phyloP scores from a whole-genome alignment of 345 rosid species.

The Citrus sinensis region DNA sequence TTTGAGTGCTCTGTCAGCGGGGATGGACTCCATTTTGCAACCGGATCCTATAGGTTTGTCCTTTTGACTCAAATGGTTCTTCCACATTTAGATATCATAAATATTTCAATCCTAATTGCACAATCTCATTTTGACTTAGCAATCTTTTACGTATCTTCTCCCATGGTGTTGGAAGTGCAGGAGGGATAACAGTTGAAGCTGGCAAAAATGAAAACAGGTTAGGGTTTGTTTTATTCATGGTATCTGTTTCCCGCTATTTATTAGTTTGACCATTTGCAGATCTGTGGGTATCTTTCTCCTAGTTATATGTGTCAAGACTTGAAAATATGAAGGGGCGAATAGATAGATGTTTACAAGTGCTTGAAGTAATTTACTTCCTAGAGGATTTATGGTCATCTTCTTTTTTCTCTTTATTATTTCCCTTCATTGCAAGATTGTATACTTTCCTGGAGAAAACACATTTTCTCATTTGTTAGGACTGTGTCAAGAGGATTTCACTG shows the following conservation, averaged over 20 bases:
- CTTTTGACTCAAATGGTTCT: slow-evolving; percentile 5
- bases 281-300: neutral
- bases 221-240: neutral
- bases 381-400: neutral
- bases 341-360: neutral
- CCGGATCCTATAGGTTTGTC: slow-evolving; percentile 67
- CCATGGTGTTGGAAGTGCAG: slow-evolving; percentile 38
- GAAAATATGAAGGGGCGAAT: neutral
- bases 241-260: neutral
- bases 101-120: slow-evolving; percentile 14
- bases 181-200: slow-evolving; percentile 47
- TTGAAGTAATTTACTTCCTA: neutral
- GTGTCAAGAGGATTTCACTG: neutral
- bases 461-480: neutral
- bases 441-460: neutral
- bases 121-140: slow-evolving; percentile 27
- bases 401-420: neutral
- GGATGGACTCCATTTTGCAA: slow-evolving; percentile 56
- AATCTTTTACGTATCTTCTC: slow-evolving; percentile 58
- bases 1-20: slow-evolving; percentile 66
- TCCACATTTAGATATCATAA: slow-evolving; percentile 1
- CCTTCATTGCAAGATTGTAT: neutral
- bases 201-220: slow-evolving; percentile 50
- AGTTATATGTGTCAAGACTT: neutral
- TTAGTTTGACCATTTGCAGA: neutral